Evolutionary conservation across 2,329 filamentous ascomycete species (phyloP).

Genomic region (Aureobasidium sp.): DNA sequence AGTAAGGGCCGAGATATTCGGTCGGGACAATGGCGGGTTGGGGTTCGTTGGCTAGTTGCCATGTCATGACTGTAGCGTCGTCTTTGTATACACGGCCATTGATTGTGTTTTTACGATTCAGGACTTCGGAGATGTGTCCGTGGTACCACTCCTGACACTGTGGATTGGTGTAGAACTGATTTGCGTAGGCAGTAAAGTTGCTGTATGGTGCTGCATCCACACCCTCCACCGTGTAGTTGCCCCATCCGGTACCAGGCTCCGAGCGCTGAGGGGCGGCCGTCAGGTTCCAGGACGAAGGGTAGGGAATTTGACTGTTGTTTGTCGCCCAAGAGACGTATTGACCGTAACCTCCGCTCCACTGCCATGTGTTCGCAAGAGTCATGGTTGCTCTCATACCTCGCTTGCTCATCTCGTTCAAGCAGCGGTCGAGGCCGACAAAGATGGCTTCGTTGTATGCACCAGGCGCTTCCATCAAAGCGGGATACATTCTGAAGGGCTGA

Average conservation of each 20-base stretch:
- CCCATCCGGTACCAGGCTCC: constrained; percentile 32
- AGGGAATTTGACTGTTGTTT: constrained; percentile 29
- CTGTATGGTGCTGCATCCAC: constrained; percentile 29
- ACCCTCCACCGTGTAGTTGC: constrained; percentile 32
- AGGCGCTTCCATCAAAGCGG: constrained; percentile 30
- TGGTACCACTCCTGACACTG: constrained; percentile 32
- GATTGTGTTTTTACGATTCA: constrained; percentile 31
- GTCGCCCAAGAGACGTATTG: constrained; percentile 35
- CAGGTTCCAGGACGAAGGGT: constrained; percentile 34
- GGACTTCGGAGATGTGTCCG: constrained; percentile 32
- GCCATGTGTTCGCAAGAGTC: constrained; percentile 35
- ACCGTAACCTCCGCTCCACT: constrained; percentile 34
- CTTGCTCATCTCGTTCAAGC: constrained; percentile 34
- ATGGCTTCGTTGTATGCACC: constrained; percentile 35
- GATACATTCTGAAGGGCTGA: constrained; percentile 36
- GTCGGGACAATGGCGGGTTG: constrained; percentile 26
- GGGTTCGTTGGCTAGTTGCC: constrained; percentile 36
- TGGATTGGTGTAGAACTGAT: constrained; percentile 31
- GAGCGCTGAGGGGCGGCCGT: constrained; percentile 29
- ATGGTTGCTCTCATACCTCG: constrained; percentile 36
- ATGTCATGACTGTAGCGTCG: constrained; percentile 36
- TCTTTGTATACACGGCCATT: constrained; percentile 32
- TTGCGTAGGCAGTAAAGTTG: constrained; percentile 27
- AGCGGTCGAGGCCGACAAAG: constrained; percentile 33
- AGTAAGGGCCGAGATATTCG: constrained; percentile 26